Base-by-base conservation (phyloP, 2,329 filamentous ascomycete genomes). In the Clarireedia paspali region DNA sequence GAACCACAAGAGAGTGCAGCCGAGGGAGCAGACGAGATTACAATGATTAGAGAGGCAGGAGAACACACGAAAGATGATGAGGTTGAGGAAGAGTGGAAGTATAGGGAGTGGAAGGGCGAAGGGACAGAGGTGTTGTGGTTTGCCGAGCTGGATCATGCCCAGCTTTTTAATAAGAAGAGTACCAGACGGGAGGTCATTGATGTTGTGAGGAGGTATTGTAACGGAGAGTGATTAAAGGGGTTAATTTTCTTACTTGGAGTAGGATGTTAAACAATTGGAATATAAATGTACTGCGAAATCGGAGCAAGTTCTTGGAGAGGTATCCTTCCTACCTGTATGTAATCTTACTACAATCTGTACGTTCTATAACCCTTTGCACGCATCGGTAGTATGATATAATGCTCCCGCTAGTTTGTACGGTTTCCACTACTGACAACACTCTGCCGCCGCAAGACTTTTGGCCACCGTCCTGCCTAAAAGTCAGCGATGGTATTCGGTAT, bases 91-190 rank as follows among this genome's bases (percentile, higher is more conserved):
- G 63, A 61, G 46, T 68, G 61, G 64, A 67, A 68, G 58, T 62
- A 50, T 47, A 70, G 59, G 63, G 70, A 47, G 34, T 66, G 55
- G 64, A 71, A 9, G 52, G 67, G 59, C 60, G 53, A 46, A 12
- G 65, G 65, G 9, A 74, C 47, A 38, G 77, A 83, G 56, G 71
- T 81, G 15, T 57, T 83, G 1, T 84, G 80, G 78, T 81, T 76
- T 65, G 70, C 74, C 9, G 72, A 74, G 4, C 68, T 80, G 38
- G 79, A 83, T 66, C 80, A 84, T 66, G 80, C 79, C 1, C 75
- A 82, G 61, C 76, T 77, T 1, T 80, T 80, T 64, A 73, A 78
- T 55, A 65, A 61, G 50, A 62, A 61, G 47, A 59, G 55, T 7
- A 68, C 64, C 12, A 70, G 71, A 59, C 58, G 53, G n/a, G 66